These are phyloP conservation scores for Porogramme epimiltina DNA, from an alignment of 1,284 basidiomycete species.

Conservation along the genomic window DNA sequence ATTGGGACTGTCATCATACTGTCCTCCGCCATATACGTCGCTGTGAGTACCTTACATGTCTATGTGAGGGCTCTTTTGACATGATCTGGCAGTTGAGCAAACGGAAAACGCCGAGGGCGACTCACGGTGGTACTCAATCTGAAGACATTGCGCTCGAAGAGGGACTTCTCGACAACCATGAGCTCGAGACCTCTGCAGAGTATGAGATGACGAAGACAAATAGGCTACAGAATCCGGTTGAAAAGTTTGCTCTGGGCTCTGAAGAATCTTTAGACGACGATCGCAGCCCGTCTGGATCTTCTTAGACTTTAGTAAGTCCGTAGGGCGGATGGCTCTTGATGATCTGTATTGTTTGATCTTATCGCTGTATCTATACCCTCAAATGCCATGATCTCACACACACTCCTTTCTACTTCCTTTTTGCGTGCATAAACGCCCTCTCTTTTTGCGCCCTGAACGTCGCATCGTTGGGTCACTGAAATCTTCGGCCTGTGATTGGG, in stretches of 20 bases:
- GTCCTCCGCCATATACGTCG: constrained; percentile 57
- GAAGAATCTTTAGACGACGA: neutral
- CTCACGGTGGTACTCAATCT: neutral
- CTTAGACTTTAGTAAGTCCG: neutral
- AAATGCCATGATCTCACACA: too few relatives aligned
- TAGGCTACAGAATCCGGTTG: neutral
- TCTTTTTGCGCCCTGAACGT: too few relatives aligned
- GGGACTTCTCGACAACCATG: constrained; percentile 6
- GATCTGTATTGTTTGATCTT: too few relatives aligned
- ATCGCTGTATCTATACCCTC: too few relatives aligned
- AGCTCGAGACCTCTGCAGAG: neutral
- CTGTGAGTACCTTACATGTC: constrained; percentile 38
- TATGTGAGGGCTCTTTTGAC: neutral
- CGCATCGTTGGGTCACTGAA: too few relatives aligned
- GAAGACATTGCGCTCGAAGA: constrained; percentile 9
- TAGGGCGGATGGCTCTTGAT: too few relatives aligned
- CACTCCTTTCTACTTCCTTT: too few relatives aligned
- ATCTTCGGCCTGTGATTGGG: neutral
- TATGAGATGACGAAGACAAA: neutral
- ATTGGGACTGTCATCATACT: constrained; percentile 60
- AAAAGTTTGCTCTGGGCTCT: constrained; percentile 2
- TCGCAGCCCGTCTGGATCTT: neutral
- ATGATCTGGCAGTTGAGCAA: constrained; percentile 11
- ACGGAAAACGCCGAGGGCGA: neutral
- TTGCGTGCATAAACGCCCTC: too few relatives aligned